Evolutionary conservation across 2,329 filamentous ascomycete species (phyloP).

Genomic region (Verticillium dahliae): DNA sequence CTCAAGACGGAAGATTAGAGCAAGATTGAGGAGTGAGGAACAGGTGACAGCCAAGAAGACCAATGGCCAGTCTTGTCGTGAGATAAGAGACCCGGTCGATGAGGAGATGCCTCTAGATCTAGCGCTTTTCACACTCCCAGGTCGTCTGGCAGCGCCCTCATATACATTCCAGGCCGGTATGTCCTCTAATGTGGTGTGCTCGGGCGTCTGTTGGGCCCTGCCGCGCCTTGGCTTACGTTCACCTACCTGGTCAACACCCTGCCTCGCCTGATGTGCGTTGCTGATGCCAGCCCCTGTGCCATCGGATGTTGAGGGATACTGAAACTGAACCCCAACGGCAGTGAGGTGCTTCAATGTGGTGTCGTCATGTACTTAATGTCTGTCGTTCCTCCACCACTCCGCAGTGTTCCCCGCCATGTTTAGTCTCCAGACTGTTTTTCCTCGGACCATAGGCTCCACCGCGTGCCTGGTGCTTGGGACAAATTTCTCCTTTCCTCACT

Average conservation of each 20-base stretch:
- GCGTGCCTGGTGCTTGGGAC: background rate
- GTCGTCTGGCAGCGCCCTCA: background rate
- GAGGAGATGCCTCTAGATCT: background rate
- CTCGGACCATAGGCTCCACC: background rate
- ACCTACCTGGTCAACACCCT: too few species aligned
- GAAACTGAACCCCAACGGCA: background rate
- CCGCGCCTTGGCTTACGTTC: background rate
- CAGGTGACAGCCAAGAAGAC: too few species aligned
- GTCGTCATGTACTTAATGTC: background rate
- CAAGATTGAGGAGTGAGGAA: constrained; percentile 1
- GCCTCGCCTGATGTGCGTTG: background rate
- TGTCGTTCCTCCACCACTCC: background rate
- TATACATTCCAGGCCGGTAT: background rate
- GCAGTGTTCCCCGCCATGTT: background rate
- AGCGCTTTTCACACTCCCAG: background rate
- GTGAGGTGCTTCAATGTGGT: background rate
- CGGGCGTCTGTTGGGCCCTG: background rate
- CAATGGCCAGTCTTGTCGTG: too few species aligned
- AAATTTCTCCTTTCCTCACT: background rate
- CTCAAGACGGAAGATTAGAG: too few species aligned
- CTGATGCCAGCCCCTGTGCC: background rate
- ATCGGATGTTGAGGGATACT: background rate
- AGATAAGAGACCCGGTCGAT: background rate
- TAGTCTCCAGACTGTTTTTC: background rate
- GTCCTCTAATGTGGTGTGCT: background rate